Base-by-base conservation (phyloP, 768 basidiomycete genomes). In the Ephemerocybe angulata region DNA sequence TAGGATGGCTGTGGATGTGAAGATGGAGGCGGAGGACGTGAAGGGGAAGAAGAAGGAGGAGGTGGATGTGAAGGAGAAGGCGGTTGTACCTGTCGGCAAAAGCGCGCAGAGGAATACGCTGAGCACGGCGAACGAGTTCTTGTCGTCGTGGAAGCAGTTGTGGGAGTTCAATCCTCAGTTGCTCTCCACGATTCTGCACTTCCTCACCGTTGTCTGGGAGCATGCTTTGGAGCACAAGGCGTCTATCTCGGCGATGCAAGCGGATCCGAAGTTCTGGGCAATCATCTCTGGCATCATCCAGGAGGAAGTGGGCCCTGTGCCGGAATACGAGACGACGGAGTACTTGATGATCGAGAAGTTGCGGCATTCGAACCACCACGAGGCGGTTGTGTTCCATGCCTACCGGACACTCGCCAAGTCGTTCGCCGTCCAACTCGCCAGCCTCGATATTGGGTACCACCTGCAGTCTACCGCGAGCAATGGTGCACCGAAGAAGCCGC, bases 101-200 rank as follows among this genome's bases (percentile, higher is more conserved):
- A 64, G 65, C 69, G 25, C 47, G 59, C 50, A 58, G 37, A 54
- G 49, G 10, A 92, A 83, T 55, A 90, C 88, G 0, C 67, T 94
- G 10, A 80, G 80, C 52, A 78, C 85, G 6, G 91, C 90, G 1
- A 73, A 79, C 6, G 80, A 87, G 30, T 81, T 84, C 55, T 70
- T 95, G 7, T 76, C 73, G 5, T 77, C 75, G 42, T 93, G 90
- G 90, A 82, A 83, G 47, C 81, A 82, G 24, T 74, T 88, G 42
- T 92, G 91, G 87, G 83, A 88, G 40, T 67, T 79, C 27, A 90
- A 90, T 57, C 90, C 93, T 0, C 79, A 86, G 19, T 72, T 94
- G 8, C 76, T 97, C 12, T 79, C 86, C 0, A 83, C 86, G 11
- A 79, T 90, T 19, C 70, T 96, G 46, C 76, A 81, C 4, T 96